Evolutionary conservation across 805 yeast species (phyloP).

Genomic region (Clavispora fructus): DNA sequence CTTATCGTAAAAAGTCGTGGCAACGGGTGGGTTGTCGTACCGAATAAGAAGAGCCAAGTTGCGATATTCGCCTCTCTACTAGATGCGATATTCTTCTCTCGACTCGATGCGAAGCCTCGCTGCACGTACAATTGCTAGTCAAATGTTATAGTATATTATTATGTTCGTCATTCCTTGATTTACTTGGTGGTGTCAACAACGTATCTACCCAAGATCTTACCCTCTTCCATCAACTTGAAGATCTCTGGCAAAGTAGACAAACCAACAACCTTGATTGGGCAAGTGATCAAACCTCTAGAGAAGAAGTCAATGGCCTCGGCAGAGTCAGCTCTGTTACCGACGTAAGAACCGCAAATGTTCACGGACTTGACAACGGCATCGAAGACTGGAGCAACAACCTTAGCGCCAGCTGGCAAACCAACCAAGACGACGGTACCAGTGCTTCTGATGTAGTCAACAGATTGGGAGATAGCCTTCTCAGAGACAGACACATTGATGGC

Average conservation of each 20-base stretch:
- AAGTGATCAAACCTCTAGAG: slow-evolving; percentile 37
- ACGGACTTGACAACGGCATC: slow-evolving; percentile 37
- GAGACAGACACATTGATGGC: slow-evolving; percentile 48
- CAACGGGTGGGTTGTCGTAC: too few relatives aligned
- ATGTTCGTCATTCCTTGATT: background rate
- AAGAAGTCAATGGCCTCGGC: slow-evolving; percentile 43
- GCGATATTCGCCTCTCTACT: too few relatives aligned
- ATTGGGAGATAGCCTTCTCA: slow-evolving; percentile 45
- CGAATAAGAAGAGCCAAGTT: too few relatives aligned
- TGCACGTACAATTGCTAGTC: too few relatives aligned
- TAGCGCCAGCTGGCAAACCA: slow-evolving; percentile 43
- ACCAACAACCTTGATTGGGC: slow-evolving; percentile 38
- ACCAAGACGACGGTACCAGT: slow-evolving; percentile 41
- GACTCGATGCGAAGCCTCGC: too few relatives aligned
- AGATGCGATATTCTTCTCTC: too few relatives aligned
- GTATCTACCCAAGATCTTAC: slow-evolving; percentile 40
- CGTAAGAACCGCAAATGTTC: slow-evolving; percentile 38
- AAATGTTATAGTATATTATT: background rate
- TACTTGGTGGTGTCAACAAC: slow-evolving; percentile 40
- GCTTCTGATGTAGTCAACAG: slow-evolving; percentile 33
- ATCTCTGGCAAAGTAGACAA: slow-evolving; percentile 37
- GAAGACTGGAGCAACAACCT: slow-evolving; percentile 35
- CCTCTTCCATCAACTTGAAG: slow-evolving; percentile 37
- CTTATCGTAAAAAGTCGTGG: too few relatives aligned
- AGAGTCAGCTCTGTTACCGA: slow-evolving; percentile 43